Percentiles rank a stretch among this genome's conserved stretches.
phyloP scores from a whole-genome alignment of 1,139 yeast genomes.

The Saccharomyces hybrid region DNA sequence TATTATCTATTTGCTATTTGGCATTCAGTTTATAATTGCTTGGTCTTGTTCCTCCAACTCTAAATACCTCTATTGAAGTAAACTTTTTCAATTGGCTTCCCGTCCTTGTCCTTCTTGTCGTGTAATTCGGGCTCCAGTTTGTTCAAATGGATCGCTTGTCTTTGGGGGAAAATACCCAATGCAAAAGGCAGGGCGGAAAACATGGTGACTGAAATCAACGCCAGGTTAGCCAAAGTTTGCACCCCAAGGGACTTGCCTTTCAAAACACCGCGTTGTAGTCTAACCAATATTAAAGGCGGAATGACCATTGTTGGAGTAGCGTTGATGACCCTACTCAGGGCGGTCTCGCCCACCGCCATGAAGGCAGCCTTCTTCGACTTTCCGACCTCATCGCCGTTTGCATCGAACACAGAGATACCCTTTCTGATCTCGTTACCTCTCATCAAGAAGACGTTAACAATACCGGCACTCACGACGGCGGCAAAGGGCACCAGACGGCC shows the following conservation, averaged over 20 bases:
- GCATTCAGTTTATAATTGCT: not conserved
- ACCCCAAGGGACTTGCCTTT: slow-evolving; percentile 57
- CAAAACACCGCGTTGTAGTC: slow-evolving; percentile 60
- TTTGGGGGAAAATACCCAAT: slow-evolving; percentile 89
- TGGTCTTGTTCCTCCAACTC: not conserved
- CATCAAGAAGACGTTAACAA: slow-evolving; percentile 90
- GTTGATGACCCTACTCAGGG: slow-evolving; percentile 85
- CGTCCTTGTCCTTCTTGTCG: slow-evolving; percentile 52
- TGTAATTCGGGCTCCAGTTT: slow-evolving; percentile 59
- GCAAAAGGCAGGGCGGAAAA: slow-evolving; percentile 90
- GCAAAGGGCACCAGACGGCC: slow-evolving; percentile 94
- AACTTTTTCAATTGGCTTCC: slow-evolving; percentile 50
- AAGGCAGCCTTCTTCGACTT: slow-evolving; percentile 78
- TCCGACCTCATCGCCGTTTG: slow-evolving; percentile 64
- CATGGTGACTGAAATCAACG: slow-evolving; percentile 76
- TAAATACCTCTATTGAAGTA: slow-evolving; percentile 91
- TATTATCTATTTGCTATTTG: not conserved
- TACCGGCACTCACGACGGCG: slow-evolving; percentile 94
- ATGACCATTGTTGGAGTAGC: slow-evolving; percentile 97
- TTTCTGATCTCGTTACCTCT: slow-evolving; percentile 86
- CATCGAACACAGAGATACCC: slow-evolving; percentile 69
- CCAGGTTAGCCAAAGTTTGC: slow-evolving; percentile 68
- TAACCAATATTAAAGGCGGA: slow-evolving; percentile 78
- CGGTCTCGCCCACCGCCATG: slow-evolving; percentile 96
- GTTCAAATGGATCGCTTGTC: slow-evolving; percentile 50